Percentiles rank a stretch among this genome's conserved stretches.
phyloP scores from a whole-genome alignment of 2,329 filamentous ascomycete genomes.

The Hypoxylon sp. region DNA sequence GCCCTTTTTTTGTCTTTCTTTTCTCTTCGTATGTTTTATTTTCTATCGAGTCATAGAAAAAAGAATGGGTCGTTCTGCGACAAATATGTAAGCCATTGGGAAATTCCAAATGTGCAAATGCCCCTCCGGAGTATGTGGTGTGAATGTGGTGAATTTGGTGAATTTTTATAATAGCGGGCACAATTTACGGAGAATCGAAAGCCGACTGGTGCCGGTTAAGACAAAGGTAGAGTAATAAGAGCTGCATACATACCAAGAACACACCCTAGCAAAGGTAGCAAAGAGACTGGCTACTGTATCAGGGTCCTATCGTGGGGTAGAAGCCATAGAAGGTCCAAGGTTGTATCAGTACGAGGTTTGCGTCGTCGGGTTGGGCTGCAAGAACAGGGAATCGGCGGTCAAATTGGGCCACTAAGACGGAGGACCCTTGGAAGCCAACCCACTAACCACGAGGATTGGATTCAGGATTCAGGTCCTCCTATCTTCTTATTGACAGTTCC shows the following conservation, averaged over 20 bases:
- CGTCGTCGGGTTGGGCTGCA: conserved; percentile 53
- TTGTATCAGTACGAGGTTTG: conserved; percentile 38
- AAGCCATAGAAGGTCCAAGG: conserved; percentile 66
- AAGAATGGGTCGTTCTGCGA: conserved; percentile 38
- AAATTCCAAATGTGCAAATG: conserved; percentile 27
- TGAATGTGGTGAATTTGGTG: conserved; percentile 17
- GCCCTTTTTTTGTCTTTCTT: conserved; percentile 18
- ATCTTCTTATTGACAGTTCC: conserved; percentile 23
- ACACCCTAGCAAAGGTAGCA: conserved; percentile 83
- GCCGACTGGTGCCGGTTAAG: conserved; percentile 34
- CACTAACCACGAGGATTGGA: conserved; percentile 46
- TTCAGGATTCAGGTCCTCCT: conserved; percentile 17
- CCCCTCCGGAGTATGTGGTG: conserved; percentile 13
- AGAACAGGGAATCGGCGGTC: conserved; percentile 50
- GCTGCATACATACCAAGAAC: conserved; percentile 45
- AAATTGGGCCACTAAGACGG: conserved; percentile 51
- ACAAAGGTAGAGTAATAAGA: conserved; percentile 25
- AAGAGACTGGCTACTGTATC: conserved; percentile 76
- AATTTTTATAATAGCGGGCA: conserved; percentile 43
- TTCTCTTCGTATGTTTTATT: conserved; percentile 22
- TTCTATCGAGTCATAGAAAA: conserved; percentile 43
- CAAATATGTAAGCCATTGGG: conserved; percentile 36
- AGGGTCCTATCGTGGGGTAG: conserved; percentile 59
- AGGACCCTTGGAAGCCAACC: conserved; percentile 36
- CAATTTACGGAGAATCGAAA: conserved; percentile 41